A percentile compares a stretch with the other conserved stretches of the same genome.
Evolutionary conservation across 2,329 filamentous ascomycete genomes (phyloP).

Genomic region (Xylaria sp.): DNA sequence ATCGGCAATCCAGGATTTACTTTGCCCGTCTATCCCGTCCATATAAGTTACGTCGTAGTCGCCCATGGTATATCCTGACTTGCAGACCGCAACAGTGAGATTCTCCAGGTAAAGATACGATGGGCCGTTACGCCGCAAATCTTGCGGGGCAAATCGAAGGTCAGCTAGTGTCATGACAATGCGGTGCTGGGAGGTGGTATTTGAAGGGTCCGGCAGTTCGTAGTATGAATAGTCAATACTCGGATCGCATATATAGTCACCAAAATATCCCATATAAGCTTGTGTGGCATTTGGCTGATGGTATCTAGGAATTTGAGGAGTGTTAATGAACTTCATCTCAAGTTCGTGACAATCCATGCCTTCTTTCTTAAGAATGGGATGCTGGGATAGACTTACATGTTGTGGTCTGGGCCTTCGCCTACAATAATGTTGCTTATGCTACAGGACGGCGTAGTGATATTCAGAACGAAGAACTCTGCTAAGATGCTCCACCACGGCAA

Average conservation of each 20-base stretch:
- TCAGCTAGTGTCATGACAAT: slow-evolving; percentile 35
- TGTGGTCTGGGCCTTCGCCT: slow-evolving; percentile 30
- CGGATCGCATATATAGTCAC: slow-evolving; percentile 31
- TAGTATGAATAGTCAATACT: slow-evolving; percentile 23
- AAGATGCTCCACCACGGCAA: slow-evolving; percentile 31
- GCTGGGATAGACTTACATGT: slow-evolving; percentile 21
- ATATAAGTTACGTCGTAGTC: slow-evolving; percentile 29
- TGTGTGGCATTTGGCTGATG: slow-evolving; percentile 32
- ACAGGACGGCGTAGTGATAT: slow-evolving; percentile 32
- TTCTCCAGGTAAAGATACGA: slow-evolving; percentile 26
- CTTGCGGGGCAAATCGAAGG: slow-evolving; percentile 22
- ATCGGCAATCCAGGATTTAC: slow-evolving; percentile 20
- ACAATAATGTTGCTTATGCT: slow-evolving; percentile 32
- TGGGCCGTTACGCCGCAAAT: neutral
- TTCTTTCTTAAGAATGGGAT: too few relatives aligned
- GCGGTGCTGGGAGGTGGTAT: slow-evolving; percentile 26
- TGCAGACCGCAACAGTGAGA: slow-evolving; percentile 32
- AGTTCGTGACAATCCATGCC: too few relatives aligned
- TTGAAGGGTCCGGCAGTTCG: slow-evolving; percentile 24
- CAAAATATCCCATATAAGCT: slow-evolving; percentile 34
- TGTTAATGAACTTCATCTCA: neutral
- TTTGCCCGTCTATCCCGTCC: slow-evolving; percentile 13
- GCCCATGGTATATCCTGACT: slow-evolving; percentile 27
- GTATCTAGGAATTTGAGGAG: slow-evolving; percentile 11
- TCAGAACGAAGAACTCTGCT: slow-evolving; percentile 24